Evolutionary conservation across 2,329 filamentous ascomycete genomes (phyloP), one percentile per base, ranked within the genome.

Genomic region (Aspergillus fijiensis): DNA sequence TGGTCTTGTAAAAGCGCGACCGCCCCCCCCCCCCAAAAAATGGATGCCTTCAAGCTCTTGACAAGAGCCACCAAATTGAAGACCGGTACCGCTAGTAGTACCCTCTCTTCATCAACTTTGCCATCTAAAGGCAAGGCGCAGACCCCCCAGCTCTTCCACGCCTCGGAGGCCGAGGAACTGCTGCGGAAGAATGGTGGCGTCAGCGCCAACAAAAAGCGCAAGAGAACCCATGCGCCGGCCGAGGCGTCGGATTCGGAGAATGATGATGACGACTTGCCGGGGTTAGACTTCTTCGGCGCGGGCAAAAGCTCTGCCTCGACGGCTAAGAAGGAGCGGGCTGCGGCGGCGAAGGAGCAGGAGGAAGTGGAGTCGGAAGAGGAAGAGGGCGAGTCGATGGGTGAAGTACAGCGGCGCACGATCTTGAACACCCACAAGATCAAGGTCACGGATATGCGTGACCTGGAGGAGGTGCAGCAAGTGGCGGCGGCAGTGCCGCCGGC

Each of bases 371-470:
- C 67, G 27, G 69, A 60, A n/a, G 55, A 54, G 5, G 66, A 72
- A 19, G 65, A 66, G 19, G 68, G 69, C 4, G 65, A 70, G 51
- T 51, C 61, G 0, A 81, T 92, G 67, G 85, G 86, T 67, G 84
- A 89, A 68, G 87, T 89, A 59, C 86, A 93, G 72, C 88, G 90
- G 67, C 88, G 89, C 67, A 85, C 88, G 61, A 81, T 94, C 11
- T 78, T 96, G 62, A 87, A 88, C 62, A 89, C 87, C 59, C 92
- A 96, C 76, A 90, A 92, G 64, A 81, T 97, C 65, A 96, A 96
- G 75, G 84, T 96, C 45, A 91, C 90, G 0, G 80, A 96, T 52
- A 79, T 96, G n/a, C 85, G 85, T 25, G 82, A 81, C 48, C 69
- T 79, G 47, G 77, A 76, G 49, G 72, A 71, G 23, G 73, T 73